A percentile compares a stretch with the other conserved stretches of the same genome.
Conservation (phyloP, 2,329 filamentous ascomycete genomes). For the Colletotrichum tabaci region DNA sequence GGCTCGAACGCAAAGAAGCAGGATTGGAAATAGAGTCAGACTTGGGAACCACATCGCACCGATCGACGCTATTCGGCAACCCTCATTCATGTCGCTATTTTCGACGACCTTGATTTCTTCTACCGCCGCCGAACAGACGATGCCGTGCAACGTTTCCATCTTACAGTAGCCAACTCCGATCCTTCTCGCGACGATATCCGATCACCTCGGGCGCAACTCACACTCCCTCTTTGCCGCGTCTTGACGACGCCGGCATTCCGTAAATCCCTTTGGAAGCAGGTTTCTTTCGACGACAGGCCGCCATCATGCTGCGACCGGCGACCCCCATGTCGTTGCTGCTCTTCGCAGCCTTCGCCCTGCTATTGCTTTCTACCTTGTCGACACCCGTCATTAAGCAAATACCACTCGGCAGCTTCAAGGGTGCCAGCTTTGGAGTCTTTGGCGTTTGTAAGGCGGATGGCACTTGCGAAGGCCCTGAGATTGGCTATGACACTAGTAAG, state of each 20-base stretch:
- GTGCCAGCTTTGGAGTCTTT: constrained; percentile 91
- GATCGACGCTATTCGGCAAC: constrained; percentile 23
- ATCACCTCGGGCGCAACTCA: constrained; percentile 8
- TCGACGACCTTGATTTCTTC: constrained; percentile 1
- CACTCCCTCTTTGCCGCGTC: constrained; percentile 56
- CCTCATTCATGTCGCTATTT: constrained; percentile 28
- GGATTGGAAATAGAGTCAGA: constrained; percentile 8
- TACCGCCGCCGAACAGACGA: constrained; percentile 17
- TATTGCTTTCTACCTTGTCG: constrained; percentile 90
- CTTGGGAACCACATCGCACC: constrained; percentile 19
- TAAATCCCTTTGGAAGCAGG: constrained; percentile 53
- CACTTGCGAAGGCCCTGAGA: constrained; percentile 79
- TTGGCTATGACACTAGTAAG: constrained; percentile 90
- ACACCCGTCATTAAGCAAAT: constrained; percentile 90
- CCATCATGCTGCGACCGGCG: constrained; percentile 88
- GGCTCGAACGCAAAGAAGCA: constrained; percentile 16
- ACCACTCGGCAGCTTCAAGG: constrained; percentile 82
- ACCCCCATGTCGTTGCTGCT: constrained; percentile 92
- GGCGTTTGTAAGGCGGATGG: constrained; percentile 80
- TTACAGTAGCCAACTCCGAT: constrained; percentile 20
- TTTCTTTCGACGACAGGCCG: constrained; percentile 46
- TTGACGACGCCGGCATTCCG: constrained; percentile 58
- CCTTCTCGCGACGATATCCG: constrained; percentile 12
- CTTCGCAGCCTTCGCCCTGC: constrained; percentile 85
- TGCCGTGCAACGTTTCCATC: constrained; percentile 29